Evolutionary conservation across 108 stramenopile genomes (phyloP), one percentile per base, ranked within the genome.

Genomic region (Nitzschia palea): DNA sequence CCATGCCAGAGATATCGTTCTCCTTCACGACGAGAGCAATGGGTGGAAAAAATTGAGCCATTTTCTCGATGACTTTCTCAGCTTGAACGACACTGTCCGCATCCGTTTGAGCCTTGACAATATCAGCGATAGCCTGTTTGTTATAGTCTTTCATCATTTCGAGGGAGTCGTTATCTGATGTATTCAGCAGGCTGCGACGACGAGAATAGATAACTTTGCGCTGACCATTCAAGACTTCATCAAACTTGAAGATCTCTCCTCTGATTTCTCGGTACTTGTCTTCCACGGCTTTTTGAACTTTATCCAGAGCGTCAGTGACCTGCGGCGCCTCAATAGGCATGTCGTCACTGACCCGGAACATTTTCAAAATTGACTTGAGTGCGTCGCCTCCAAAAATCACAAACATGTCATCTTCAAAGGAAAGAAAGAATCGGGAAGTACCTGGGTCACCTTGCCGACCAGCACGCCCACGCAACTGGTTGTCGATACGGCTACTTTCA

Each of bases 371-470:
- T 8, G 88, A 90, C 36, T 86, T 54, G 56, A 95, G 55, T 9
- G 61, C 52, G 51, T 95, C 95, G 18, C 95, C 95, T 23, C 93
- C 95, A 65, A 96, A 96, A 48, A 96, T 91, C 5, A 88, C 87
- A 81, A 98, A 97, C 88, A 97, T 94, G 60, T 97, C 95, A 67
- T 98, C 97, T 69, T 97, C 94, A 61, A 98, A 94, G 0, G 90
- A 90, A 6, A 98, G 69, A 65, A 96, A 97, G 79, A 97, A 96
- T 26, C 95, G 84, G 0, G 95, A 95, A 33, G 93, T 86, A 34
- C 96, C 97, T 20, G 95, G 91, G 71, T 97, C 95, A 18, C 97
- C 96, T 75, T 98, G 97, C 28, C 97, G 88, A 36, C 97, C 97
- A 14, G 94, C 82, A 65, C 97, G 86, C 3, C 97, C 97, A 57